Base-by-base conservation (phyloP, 768 basidiomycete genomes). In the Podaxis sp. region DNA sequence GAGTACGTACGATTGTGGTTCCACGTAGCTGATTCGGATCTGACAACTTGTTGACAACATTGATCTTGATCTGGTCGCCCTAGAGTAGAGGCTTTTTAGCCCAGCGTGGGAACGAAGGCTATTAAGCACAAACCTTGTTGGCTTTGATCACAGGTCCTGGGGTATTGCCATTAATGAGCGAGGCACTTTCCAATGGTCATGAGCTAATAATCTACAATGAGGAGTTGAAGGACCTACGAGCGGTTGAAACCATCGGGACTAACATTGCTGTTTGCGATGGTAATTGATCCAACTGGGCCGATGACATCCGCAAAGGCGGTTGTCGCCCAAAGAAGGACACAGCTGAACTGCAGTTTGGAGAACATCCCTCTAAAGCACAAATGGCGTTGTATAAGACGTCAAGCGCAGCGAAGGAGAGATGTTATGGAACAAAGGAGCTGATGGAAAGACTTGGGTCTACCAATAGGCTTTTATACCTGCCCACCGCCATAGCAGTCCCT, bases 1-100 rank as follows among this genome's bases (percentile, higher is more conserved):
- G 10, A 27, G 16, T 9, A 63, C 78, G 57, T 59, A 83, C 83
- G 50, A 85, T 77, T 32, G 76, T 79, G 16, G 84, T 84, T 7
- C 70, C 72, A 48, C 72, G 73, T 16, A 77, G 62, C 82, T 85
- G 82, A 0, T 76, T 71, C 0, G 73, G 69, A 53, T 87, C 82
- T 0, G 70, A 73, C n/a, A 86, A 73, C 5, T 67, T 35, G 60
- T 83, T 76, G 18, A 75, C 66, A 3, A 85, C 80, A 55, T 82
- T 81, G 55, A 86, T 67, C 25, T 59, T 42, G 65, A 83, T 80
- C 23, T 64, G 66, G 57, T 75, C 74, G 16, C 80, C 78, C 72
- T 69, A 40, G 7, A 11, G 9, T 11, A 10, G 38, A 40, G 27
- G 16, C 13, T 25, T 10, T 16, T 40, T n/a, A 55, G 52, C 9